Evolutionary conservation across 306 rosid species (phyloP).

Genomic region (Dalbergia cochinchinensis): DNA sequence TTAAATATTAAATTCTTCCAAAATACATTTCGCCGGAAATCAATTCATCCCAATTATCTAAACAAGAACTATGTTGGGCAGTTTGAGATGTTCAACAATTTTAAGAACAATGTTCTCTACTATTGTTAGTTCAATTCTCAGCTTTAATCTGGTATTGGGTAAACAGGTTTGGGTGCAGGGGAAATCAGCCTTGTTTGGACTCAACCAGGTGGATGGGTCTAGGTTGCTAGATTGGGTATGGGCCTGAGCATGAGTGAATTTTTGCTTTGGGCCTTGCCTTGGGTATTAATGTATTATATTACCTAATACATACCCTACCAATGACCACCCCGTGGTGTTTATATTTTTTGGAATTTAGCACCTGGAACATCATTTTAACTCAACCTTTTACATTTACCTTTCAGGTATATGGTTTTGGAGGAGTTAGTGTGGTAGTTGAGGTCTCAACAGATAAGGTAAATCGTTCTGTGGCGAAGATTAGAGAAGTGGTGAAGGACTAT

Average conservation of each 20-base stretch:
- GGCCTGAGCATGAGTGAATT: background rate
- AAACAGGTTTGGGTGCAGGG: conserved; percentile 21
- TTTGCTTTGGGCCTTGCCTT: conserved; percentile 14
- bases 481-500: conserved; percentile 84
- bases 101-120: background rate
- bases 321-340: background rate
- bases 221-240: conserved; percentile 5
- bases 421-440: conserved; percentile 94
- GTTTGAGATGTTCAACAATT: conserved; percentile 38
- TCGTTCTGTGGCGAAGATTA: conserved; percentile 82
- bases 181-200: conserved; percentile 5
- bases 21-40: conserved; percentile 18
- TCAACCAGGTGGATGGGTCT: conserved; percentile 17
- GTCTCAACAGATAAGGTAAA: conserved; percentile 87
- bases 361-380: conserved; percentile 31
- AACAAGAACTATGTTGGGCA: conserved; percentile 3
- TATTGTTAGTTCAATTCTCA: conserved; percentile 15
- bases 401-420: conserved; percentile 93
- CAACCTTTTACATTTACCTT: conserved; percentile 24
- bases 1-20: conserved; percentile 6
- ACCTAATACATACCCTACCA: background rate
- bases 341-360: conserved; percentile 24
- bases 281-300: conserved; percentile 30
- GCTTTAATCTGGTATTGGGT: conserved; percentile 14
- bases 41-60: conserved; percentile 22